Evolutionary conservation across 2,329 filamentous ascomycete species (phyloP), one percentile per base, ranked within the genome.

Genomic region (Exophiala viscosa): DNA sequence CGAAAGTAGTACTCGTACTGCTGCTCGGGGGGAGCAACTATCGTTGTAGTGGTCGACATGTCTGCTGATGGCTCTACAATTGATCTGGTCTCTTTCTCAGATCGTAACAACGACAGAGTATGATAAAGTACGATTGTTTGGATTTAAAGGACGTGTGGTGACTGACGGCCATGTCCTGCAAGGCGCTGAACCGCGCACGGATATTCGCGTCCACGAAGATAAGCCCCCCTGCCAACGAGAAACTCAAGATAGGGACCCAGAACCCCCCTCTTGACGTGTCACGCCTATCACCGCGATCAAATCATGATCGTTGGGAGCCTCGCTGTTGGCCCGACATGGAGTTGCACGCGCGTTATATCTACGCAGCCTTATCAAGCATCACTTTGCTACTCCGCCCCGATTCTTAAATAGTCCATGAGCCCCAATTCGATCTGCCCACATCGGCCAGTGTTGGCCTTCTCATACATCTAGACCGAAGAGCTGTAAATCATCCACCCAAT

Each of bases 401-500:
- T 7, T 28, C 5, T 28, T 28, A 4, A 36, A 5, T 10, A 33
- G 32, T 36, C 3, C 6, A 5, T 36, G 11, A 36, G 34, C 10
- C 1, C 34, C 34, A 36, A 36, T 5, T 5, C 5, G 10, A 13
- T 6, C 11, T 18, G 14, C 20, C 8, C 38, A 18, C 11, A 17
- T 10, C 20, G 15, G 14, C 15, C 15, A 20, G 23, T 4, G 23
- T 4, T 4, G 17, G 14, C 18, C 11, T 14, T 5, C 18, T 42
- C 40, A 42, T 23, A 23, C 40, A 8, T 42, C 40, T 23, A 31
- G 20, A 14, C 20, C 35, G 20, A 56, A 50, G 14, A 49, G 18
- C 11, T 56, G 42, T 10, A 55, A 23, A 2, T 52, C 54, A 13
- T 56, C 45, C 5, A 56, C 45, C 54, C 54, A 56, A 18, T 53